Percentiles rank a stretch among this genome's conserved stretches.
These are phyloP conservation scores for Pseudoperonospora humuli DNA, from an alignment of 352 stramenopile species.

Conservation along the genomic window DNA sequence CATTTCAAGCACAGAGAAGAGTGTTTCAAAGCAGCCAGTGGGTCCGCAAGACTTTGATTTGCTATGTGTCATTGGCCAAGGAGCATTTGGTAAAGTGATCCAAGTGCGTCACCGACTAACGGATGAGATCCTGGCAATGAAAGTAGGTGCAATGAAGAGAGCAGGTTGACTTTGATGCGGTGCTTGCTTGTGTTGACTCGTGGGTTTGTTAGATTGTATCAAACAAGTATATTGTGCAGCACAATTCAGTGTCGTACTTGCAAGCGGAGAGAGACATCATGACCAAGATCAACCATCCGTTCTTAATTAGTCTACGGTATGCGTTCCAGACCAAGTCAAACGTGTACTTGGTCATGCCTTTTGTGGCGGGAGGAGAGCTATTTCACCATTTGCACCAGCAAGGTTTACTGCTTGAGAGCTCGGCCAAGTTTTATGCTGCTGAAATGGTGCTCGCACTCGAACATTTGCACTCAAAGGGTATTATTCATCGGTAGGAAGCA, in stretches of 20 bases:
- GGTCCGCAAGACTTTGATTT: constrained; percentile 74
- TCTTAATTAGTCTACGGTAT: constrained; percentile 71
- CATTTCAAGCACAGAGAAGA: constrained; percentile 11
- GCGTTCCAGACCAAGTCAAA: constrained; percentile 79
- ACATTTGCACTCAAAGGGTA: constrained; percentile 63
- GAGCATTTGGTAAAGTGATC: constrained; percentile 81
- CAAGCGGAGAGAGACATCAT: constrained; percentile 81
- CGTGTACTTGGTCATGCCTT: constrained; percentile 80
- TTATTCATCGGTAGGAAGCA: constrained; percentile 56
- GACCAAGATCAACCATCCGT: constrained; percentile 83
- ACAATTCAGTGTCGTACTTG: constrained; percentile 72
- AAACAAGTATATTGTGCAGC: constrained; percentile 82
- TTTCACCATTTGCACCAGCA: constrained; percentile 63
- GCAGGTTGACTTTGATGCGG: background rate
- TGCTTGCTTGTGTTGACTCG: background rate
- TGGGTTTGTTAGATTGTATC: constrained; percentile 51
- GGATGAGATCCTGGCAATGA: constrained; percentile 77
- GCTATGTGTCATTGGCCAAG: constrained; percentile 78
- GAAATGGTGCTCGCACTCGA: constrained; percentile 81
- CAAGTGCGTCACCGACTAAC: constrained; percentile 75
- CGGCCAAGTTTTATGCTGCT: constrained; percentile 73
- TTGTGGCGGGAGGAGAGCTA: constrained; percentile 57
- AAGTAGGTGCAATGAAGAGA: constrained; percentile 31
- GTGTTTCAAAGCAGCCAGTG: constrained; percentile 18
- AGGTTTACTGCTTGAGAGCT: constrained; percentile 54